phyloP scores from a whole-genome alignment of 176 grass and related monocot genomes.

The Puya raimondii region DNA sequence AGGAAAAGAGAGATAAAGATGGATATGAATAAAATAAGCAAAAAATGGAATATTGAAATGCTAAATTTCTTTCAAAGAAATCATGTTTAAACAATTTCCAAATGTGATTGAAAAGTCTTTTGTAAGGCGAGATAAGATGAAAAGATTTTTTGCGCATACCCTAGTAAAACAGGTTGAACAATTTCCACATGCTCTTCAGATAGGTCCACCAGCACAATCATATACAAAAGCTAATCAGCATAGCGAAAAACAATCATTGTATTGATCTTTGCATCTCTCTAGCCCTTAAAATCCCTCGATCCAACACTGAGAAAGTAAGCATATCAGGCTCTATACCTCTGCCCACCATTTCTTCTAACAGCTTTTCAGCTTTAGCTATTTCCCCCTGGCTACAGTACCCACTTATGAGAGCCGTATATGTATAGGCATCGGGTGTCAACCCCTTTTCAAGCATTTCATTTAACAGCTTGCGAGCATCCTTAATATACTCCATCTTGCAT shows the following conservation, averaged over 20 bases:
- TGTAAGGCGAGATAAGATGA: no score
- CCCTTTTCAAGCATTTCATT: slow-evolving; percentile 58
- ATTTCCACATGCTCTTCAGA: no score
- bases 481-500: slow-evolving; percentile 53
- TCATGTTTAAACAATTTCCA: no score
- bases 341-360: slow-evolving; percentile 61
- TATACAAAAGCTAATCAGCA: neutral
- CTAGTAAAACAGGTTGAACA: no score
- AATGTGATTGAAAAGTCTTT: no score
- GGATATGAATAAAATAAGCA: no score
- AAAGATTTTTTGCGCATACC: no score
- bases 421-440: slow-evolving; percentile 42
- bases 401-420: slow-evolving; percentile 59
- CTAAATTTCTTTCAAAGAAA: no score
- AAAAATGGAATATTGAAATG: no score
- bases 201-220: no score
- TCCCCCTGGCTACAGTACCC: slow-evolving; percentile 63
- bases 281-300: slow-evolving; percentile 15
- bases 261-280: neutral
- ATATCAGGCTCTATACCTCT: slow-evolving; percentile 34
- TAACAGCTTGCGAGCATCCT: slow-evolving; percentile 45
- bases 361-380: slow-evolving; percentile 39
- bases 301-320: slow-evolving; percentile 39
- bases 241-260: neutral
- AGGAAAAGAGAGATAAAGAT: no score